phyloP scores from a whole-genome alignment of 1,284 basidiomycete species.

The Ganoderma boninense region DNA sequence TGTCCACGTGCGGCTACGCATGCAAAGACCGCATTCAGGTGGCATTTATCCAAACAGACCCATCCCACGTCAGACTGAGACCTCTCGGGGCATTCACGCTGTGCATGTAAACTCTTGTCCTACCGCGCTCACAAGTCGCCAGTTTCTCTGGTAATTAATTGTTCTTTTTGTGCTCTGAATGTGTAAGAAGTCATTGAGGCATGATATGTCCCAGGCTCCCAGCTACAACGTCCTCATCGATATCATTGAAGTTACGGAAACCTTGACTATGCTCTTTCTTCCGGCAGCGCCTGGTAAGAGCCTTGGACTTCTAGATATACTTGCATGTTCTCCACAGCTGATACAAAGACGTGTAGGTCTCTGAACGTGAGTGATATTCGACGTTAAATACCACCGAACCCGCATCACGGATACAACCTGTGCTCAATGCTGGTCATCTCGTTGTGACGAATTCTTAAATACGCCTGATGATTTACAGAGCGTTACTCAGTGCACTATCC shows the following conservation, averaged over 20 bases:
- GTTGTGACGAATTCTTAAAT: too few relatives aligned
- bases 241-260: neutral
- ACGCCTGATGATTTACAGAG: constrained; percentile 1
- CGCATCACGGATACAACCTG: constrained; percentile 6
- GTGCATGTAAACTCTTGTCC: neutral
- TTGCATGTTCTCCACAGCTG: neutral
- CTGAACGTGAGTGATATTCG: constrained; percentile 8
- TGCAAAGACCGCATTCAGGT: neutral
- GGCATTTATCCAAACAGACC: neutral
- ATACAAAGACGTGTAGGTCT: neutral
- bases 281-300: neutral
- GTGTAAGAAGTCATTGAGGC: neutral
- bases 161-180: too few relatives aligned
- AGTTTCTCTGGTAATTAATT: constrained; percentile 14
- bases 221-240: constrained; percentile 14
- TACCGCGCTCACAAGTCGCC: neutral
- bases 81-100: neutral
- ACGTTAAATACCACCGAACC: too few relatives aligned
- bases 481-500: constrained; percentile 2
- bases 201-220: too few relatives aligned
- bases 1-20: neutral
- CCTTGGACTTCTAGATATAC: neutral
- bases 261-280: neutral
- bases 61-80: neutral
- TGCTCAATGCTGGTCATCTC: constrained; percentile 11